Evolutionary conservation across 805 yeast species (phyloP), one percentile per base, ranked within the genome.

Genomic region (Ogataea nonfermentans): DNA sequence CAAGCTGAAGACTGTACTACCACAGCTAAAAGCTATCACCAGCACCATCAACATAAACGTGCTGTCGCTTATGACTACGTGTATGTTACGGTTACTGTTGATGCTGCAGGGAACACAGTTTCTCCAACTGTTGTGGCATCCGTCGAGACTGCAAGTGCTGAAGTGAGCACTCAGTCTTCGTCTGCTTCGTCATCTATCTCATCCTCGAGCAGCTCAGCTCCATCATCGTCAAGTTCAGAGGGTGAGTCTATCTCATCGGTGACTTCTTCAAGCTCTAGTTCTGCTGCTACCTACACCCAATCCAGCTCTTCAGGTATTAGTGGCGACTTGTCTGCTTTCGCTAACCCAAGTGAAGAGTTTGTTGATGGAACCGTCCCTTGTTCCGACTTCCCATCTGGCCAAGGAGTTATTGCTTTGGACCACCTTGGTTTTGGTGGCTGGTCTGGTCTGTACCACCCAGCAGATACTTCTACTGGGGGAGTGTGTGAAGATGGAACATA

Each of bases 331-430:
- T 40, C 67, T 26, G 64, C 73, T 44, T 85, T 68, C 68, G 52
- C 67, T 9, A 69, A 62, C 53, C 93, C 96, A 55, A 48, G 72
- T 41, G 67, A 62, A 30, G 65, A 67, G 35, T 91, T 93, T 66
- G 65, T 69, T 57, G 95, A 88, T 59, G 95, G 95, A 61, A 70
- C 65, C 28, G 58, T 78, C 56, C 63, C 71, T 44, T 88, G 96
- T 72, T 62, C 72, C 44, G 62, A 68, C 40, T 83, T 88, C 76
- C 95, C 91, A 61, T 59, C 77, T 35, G 95, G 93, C 47, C 75
- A 84, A 57, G 95, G 95, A 73, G 95, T 88, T 44, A 70, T 88
- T 56, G 65, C 86, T 22, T 68, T 86, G 32, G 82, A 81, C 68
- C 73, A 73, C 73, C 72, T 81, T 35, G 85, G 82, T 27, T 77